phyloP scores from a whole-genome alignment of 257 asterid genomes.

The Solanum chiquidenum region DNA sequence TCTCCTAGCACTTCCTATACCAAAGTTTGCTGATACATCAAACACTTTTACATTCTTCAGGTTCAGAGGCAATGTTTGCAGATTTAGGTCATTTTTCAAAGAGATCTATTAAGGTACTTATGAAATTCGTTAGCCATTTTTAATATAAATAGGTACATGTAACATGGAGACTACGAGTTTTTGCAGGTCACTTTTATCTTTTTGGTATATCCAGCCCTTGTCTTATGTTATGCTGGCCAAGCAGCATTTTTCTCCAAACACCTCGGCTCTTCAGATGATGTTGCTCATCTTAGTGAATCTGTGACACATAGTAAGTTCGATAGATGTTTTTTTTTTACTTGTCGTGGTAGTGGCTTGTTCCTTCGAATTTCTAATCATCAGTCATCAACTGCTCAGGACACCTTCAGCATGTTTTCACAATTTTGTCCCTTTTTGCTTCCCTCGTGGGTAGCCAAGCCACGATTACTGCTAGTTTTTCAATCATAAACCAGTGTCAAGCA shows the following conservation, averaged over 20 bases:
- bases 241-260: slow-evolving; percentile 60
- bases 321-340: neutral
- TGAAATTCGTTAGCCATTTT: neutral
- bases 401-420: slow-evolving; percentile 66
- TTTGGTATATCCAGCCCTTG: slow-evolving; percentile 73
- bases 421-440: slow-evolving; percentile 73
- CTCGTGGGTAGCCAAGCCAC: slow-evolving; percentile 99
- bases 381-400: slow-evolving; percentile 33
- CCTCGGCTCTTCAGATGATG: slow-evolving; percentile 27
- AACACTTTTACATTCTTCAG: slow-evolving; percentile 19
- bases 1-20: neutral
- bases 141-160: too few relatives aligned
- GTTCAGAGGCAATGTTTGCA: slow-evolving; percentile 85
- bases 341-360: neutral
- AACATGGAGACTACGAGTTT: neutral
- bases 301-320: slow-evolving; percentile 57
- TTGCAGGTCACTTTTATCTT: slow-evolving; percentile 70
- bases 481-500: slow-evolving; percentile 87
- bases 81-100: slow-evolving; percentile 90
- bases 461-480: slow-evolving; percentile 87
- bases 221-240: slow-evolving; percentile 86
- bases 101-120: slow-evolving; percentile 70
- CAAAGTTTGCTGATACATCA: neutral
- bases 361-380: slow-evolving; percentile 1
- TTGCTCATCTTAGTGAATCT: slow-evolving; percentile 75